A percentile compares a stretch with the other conserved stretches of the same genome.
Conservation (phyloP, 805 yeast species). For the Ogataea trehaloabstinens region DNA sequence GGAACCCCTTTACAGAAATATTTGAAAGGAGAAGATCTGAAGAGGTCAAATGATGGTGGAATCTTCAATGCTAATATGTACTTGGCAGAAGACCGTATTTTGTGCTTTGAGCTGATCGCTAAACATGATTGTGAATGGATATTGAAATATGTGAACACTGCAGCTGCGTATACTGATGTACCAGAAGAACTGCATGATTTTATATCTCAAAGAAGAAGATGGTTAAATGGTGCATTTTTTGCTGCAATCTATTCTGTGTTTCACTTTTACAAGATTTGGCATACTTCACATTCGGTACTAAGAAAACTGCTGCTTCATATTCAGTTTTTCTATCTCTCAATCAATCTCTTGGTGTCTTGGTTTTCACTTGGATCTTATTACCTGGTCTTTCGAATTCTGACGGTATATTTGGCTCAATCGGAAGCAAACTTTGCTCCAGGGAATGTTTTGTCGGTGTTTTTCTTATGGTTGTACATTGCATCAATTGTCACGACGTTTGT, state of each 20-base stretch:
- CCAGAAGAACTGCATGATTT: conserved; percentile 86
- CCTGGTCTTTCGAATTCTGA: conserved; percentile 83
- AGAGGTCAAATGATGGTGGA: conserved; percentile 61
- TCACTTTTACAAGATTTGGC: conserved; percentile 76
- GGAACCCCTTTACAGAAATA: conserved; percentile 88
- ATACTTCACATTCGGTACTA: conserved; percentile 64
- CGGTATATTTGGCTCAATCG: conserved; percentile 67
- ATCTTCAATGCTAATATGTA: conserved; percentile 95
- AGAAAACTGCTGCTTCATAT: conserved; percentile 72
- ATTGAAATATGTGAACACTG: conserved; percentile 79
- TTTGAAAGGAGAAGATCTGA: conserved; percentile 87
- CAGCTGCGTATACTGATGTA: conserved; percentile 93
- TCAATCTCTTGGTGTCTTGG: conserved; percentile 82
- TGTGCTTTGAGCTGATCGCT: conserved; percentile 95
- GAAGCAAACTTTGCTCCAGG: conserved; percentile 70
- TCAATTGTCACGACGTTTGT: conserved; percentile 84
- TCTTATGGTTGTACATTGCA: conserved; percentile 81
- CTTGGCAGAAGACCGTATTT: conserved; percentile 92
- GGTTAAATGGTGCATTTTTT: conserved; percentile 96
- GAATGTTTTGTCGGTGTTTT: conserved; percentile 68
- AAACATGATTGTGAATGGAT: conserved; percentile 72
- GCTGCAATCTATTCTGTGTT: conserved; percentile 86
- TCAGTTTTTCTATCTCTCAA: conserved; percentile 76
- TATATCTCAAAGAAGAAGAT: conserved; percentile 88
- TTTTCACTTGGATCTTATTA: conserved; percentile 89